Conservation (phyloP, 176 grass and related monocot genomes). For the Saccharum officinarum region DNA sequence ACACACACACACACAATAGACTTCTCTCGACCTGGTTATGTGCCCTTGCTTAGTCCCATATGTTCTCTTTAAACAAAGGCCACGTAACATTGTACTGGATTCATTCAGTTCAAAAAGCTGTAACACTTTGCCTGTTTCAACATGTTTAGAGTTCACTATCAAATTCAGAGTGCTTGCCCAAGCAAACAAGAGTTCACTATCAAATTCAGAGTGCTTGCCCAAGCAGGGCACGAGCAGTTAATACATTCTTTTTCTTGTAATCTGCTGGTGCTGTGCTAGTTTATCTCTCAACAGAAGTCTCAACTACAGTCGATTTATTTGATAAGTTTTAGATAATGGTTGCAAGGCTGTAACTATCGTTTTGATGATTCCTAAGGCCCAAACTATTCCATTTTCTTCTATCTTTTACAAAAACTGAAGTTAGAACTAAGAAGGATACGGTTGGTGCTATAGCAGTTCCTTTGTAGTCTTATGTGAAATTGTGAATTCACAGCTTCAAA, state of each 20-base stretch:
- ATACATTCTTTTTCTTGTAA: not conserved
- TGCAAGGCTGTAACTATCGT: not conserved
- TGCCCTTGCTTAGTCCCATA: no score
- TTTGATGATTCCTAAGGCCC: not conserved
- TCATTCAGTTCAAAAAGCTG: not conserved
- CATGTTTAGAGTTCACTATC: not conserved
- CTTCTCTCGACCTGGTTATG: no score
- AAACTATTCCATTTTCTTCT: not conserved
- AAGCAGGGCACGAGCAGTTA: not conserved
- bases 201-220: not conserved
- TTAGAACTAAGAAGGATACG: no score
- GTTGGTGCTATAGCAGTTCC: no score
- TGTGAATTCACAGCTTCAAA: no score
- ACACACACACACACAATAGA: no score
- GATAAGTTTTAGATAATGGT: not conserved
- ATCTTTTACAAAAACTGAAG: no score
- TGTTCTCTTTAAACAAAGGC: no score
- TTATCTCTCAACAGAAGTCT: not conserved
- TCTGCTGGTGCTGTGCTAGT: not conserved
- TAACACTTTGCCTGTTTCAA: not conserved
- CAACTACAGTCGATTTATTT: not conserved
- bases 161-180: not conserved
- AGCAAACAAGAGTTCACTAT: not conserved
- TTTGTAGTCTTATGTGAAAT: no score
- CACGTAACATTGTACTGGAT: not conserved